Base-by-base conservation (phyloP, 1,284 basidiomycete genomes). In the Exobasidium cylindrosporum region DNA sequence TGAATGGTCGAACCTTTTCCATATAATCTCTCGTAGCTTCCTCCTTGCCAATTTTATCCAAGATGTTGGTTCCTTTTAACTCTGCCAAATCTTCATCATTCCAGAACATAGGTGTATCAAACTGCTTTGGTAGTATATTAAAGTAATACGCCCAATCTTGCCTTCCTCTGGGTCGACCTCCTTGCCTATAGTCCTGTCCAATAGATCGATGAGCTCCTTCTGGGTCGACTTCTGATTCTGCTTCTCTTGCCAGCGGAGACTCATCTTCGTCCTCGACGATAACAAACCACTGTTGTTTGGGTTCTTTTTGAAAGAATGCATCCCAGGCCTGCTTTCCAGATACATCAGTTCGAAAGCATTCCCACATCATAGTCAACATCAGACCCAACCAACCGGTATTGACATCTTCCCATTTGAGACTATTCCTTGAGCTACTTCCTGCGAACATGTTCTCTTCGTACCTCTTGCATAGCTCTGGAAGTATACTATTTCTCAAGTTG, bases 51-150 rank as follows among this genome's bases (percentile, higher is more conserved):
- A 98, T 85, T 80, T 95, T 94, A 73, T 88, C 91, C 89, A 79
- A 21, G 80, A 98, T 87, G 32, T 88, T 86, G 43, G 93, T 96
- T 0, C 92, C 96, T 64, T 83, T 80, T 5, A 99, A 84, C 72
- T 90, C 87, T n/a, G 82, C 78, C 2, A 95, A 81, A 60, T 97
- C 91, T 1, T 84, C 83, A 1, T 85, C 83, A 30, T 77, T 81
- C 96, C 95, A 98, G 80, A 97, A 96, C 91, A 98, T 97, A 1
- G 94, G 92, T 0, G 93, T 95, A 67, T 89, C 85, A 76, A 98
- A 98, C 7, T 70, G 65, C 1, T 47, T 58, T 0, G 95, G 94
- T 72, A 97, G 84, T 35, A 81, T 79, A 32, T 73, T 76, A 61
- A 74, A 66, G 63, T 74, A 74, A 0, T 69, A 59, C 2, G 65